These are phyloP conservation scores for Glomus cerebriforme DNA, from an alignment of 192 early-diverging fungal species.

Conservation along the genomic window DNA sequence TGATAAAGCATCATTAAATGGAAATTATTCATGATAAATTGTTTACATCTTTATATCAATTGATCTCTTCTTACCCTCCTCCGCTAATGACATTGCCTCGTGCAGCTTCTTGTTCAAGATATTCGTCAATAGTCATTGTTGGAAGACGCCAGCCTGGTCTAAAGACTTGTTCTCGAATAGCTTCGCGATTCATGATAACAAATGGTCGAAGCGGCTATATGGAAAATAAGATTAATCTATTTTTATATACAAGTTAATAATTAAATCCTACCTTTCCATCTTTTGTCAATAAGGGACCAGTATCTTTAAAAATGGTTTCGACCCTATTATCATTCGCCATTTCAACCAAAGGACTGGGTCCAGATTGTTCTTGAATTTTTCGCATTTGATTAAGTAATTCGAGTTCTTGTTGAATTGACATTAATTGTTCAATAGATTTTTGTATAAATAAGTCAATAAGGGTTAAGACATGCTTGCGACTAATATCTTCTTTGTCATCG, in stretches of 20 bases:
- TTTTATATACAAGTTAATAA: constrained; percentile 19
- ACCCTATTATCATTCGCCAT: constrained; percentile 35
- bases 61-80: constrained; percentile 67
- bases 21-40: too few relatives aligned
- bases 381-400: constrained; percentile 78
- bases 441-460: constrained; percentile 74
- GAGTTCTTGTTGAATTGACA: constrained; percentile 75
- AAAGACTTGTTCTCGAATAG: constrained; percentile 81
- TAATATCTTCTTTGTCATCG: constrained; percentile 68
- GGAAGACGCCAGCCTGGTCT: constrained; percentile 83
- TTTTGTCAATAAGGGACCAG: constrained; percentile 56
- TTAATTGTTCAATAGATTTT: constrained; percentile 69
- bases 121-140: constrained; percentile 97
- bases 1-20: constrained; percentile 11
- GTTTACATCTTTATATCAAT: not conserved
- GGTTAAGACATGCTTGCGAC: constrained; percentile 73
- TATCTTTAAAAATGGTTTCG: constrained; percentile 32
- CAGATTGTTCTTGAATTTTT: constrained; percentile 43
- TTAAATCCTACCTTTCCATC: constrained; percentile 42
- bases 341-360: constrained; percentile 30
- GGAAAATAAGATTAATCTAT: constrained; percentile 34
- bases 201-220: constrained; percentile 78
- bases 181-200: constrained; percentile 77
- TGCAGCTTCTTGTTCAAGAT: constrained; percentile 80
- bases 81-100: constrained; percentile 88